These are phyloP conservation scores for Coriolopsis trogii DNA, from an alignment of 1,284 basidiomycete genomes.

Conservation along the genomic window DNA sequence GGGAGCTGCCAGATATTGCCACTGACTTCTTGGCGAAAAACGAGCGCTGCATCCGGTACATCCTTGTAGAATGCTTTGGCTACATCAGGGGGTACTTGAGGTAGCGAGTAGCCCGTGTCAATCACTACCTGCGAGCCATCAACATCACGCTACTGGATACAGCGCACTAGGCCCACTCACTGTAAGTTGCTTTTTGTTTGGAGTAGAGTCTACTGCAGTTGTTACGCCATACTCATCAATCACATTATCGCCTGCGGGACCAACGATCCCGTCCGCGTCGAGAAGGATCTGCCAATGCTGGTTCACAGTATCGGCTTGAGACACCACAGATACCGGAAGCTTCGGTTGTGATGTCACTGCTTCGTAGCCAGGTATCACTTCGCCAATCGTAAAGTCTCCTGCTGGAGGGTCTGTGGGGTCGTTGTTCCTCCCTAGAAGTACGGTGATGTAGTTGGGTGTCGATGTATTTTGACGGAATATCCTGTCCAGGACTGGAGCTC, in stretches of 20 bases:
- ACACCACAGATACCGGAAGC: conserved; percentile 32
- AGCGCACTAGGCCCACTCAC: conserved; percentile 8
- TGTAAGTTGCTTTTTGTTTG: conserved; percentile 47
- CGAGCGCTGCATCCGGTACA: conserved; percentile 48
- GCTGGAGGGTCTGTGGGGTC: conserved; percentile 29
- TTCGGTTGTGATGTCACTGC: conserved; percentile 34
- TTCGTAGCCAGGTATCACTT: conserved; percentile 34
- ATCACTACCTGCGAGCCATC: conserved; percentile 38
- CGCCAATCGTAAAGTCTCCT: conserved; percentile 40
- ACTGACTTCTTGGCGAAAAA: conserved; percentile 38
- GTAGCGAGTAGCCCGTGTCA: conserved; percentile 63
- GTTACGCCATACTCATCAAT: conserved; percentile 40
- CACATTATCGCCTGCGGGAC: conserved; percentile 35
- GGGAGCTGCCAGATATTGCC: conserved; percentile 57
- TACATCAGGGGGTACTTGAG: conserved; percentile 53
- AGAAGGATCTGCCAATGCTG: conserved; percentile 38
- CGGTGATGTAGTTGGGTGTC: conserved; percentile 55
- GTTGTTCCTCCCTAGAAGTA: conserved; percentile 36
- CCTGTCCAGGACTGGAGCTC: conserved; percentile 55
- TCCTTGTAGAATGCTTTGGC: conserved; percentile 54
- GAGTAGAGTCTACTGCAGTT: conserved; percentile 43
- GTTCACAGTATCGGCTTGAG: conserved; percentile 15
- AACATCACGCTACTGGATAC: neutral
- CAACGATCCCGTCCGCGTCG: conserved; percentile 30
- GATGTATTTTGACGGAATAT: conserved; percentile 58